Percentiles rank a stretch among this genome's conserved stretches.
Evolutionary conservation across 352 stramenopile species (phyloP).

Genomic region (Globisporangium okanoganense): DNA sequence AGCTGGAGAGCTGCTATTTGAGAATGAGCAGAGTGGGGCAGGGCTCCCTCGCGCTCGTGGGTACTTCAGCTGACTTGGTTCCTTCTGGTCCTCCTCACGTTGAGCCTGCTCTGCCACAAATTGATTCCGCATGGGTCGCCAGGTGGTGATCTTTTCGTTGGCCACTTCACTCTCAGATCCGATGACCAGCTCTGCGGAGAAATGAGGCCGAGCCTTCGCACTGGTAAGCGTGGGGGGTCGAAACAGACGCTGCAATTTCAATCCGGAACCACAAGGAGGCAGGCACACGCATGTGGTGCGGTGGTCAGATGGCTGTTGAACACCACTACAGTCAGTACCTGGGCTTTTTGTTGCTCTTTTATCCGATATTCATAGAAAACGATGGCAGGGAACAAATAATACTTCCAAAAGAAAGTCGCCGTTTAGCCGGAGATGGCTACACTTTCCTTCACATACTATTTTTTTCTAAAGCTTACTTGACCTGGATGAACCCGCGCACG

Average conservation of each 20-base stretch:
- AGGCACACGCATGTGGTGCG: no score
- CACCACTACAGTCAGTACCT: no score
- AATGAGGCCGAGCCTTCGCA: neutral
- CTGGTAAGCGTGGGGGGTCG: no score
- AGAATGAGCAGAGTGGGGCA: neutral
- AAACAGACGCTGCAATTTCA: no score
- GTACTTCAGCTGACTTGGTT: neutral
- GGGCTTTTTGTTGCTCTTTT: no score
- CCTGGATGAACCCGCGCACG: constrained; percentile 77
- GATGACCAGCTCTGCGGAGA: neutral
- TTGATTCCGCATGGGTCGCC: neutral
- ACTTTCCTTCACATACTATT: neutral
- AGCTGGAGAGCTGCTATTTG: neutral
- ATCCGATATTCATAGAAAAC: no score
- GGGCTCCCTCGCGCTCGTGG: neutral
- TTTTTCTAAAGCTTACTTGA: constrained; percentile 35
- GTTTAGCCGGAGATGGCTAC: neutral
- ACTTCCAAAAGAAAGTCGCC: no score
- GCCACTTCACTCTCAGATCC: no score
- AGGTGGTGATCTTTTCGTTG: neutral
- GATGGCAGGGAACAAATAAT: no score
- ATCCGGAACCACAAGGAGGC: no score
- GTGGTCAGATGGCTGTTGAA: no score
- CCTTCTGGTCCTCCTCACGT: no score
- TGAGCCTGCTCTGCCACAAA: neutral